Base-by-base conservation (phyloP, 208 protist genomes). In the Porcisia hertigi region DNA sequence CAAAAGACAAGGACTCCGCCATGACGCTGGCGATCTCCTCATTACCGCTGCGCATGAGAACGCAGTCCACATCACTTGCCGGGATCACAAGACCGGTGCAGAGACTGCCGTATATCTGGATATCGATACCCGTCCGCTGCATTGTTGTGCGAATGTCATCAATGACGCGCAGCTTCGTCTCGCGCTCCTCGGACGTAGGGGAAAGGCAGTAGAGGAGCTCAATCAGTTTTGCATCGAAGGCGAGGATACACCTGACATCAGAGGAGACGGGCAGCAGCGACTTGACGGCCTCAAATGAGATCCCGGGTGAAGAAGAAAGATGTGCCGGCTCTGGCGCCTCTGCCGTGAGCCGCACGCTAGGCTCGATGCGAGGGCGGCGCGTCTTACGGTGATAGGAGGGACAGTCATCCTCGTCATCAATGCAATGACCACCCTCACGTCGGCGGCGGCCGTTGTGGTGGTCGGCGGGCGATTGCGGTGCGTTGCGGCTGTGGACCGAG, bases 61-160 rank as follows among this genome's bases (percentile, higher is more conserved):
- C 86, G 69, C 88, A 93, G 81, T 97, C 93, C 25, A 97, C 79
- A 66, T 97, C 93, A 75, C 93, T 97, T n/a, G 76, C 83, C 12
- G 92, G 90, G 60, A 90, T 94, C 9, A 83, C 69, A 0, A 96
- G 67, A 5, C 93, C 93, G 0, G 93, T 97, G 64, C 73, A 71
- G 62, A 91, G 76, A 66, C 93, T 97, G 20, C 93, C 93, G 81
- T 93, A 97, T 1, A 94, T 73, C n/a, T 87, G 73, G 1, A 87
- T 85, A n/a, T 74, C 67, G 7, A 94, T 23, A 14, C 84, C 88
- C 12, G 86, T 43, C 0, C 41, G 36, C 47, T 67, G 64, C 45
- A 96, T 69, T 20, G 82, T 63, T 5, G 3, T 8, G 16, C 71
- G 75, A 39, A 94, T 55, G 64, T 92, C 92, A 3, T 72, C 16